Base-by-base conservation (phyloP, 164 flowering plant genomes). In the Protea cynaroides region DNA sequence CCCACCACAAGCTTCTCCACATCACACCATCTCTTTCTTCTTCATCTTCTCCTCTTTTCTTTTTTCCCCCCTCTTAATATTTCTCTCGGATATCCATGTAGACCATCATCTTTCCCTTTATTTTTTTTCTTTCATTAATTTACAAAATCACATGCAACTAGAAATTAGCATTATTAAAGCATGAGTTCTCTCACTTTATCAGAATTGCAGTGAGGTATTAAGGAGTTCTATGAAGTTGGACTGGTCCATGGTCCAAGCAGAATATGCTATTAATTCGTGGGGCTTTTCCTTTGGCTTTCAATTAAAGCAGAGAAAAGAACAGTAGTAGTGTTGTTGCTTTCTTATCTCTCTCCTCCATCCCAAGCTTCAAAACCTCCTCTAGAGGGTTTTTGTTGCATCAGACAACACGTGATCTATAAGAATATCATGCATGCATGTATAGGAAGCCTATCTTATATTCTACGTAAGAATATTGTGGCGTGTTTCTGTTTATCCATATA, bases 41-140 rank as follows among this genome's bases (percentile, higher is more conserved):
- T 22, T 56, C 43, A 23, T 43, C 66, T 23, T 22, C 59, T 56
- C 18, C 25, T 37, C 23, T 54, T 25, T 50, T 14, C 38, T 17
- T 58, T 15, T 50, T 58, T 60, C 47, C n/a, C 51, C 29, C 58
- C 4, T 25, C 21, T 34, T 1, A 46, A 24, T 23, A 8, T 37
- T 61, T 67, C 63, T 64, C 65, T 71, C 68, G 65, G 55, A 67
- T 69, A 61, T 70, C 71, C 59, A 68, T 68, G 71, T 61, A 47
- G 65, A 68, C 71, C 47, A 70, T 61, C 75, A 68, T 61, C 65
- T 61, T 61, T 60, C 36, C 46, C 52, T 66, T 65, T 65, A 29
- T 65, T 13, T 19, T 19, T 19, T 2, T 6, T 43, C 37, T 56
- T 15, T 56, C 18, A 14, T 56, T 56, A 25, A 24, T 12, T 25